phyloP scores from a whole-genome alignment of 164 flowering plant genomes.

The Chimonanthus praecox region DNA sequence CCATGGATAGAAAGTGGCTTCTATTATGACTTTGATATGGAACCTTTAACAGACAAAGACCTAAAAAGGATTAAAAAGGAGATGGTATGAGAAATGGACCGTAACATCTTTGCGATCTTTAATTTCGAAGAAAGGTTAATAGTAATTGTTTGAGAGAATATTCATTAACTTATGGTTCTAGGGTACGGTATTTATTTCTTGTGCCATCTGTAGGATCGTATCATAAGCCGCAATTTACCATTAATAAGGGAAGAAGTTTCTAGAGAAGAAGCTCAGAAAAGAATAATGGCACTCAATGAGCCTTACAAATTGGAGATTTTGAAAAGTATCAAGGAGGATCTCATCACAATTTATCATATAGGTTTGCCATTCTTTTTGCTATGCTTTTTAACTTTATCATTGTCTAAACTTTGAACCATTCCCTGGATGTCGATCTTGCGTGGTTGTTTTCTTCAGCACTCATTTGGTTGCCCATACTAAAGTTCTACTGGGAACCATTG shows the following conservation, averaged over 20 bases:
- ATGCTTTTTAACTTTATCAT: no score
- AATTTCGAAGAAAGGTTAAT: not conserved
- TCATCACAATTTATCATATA: constrained; percentile 89
- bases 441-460: no score
- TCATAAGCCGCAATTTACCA: constrained; percentile 76
- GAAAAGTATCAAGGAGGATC: constrained; percentile 75
- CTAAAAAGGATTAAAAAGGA: constrained; percentile 92
- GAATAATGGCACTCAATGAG: constrained; percentile 73
- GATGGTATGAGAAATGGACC: constrained; percentile 53
- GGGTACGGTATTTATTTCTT: constrained; percentile 51
- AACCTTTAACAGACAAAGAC: constrained; percentile 83
- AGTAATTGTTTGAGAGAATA: constrained; percentile 21
- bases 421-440: no score
- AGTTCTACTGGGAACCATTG: no score
- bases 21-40: constrained; percentile 95
- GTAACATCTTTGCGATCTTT: not conserved
- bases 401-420: no score
- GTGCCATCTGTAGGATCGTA: constrained; percentile 88
- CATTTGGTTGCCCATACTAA: no score
- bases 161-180: constrained; percentile 43
- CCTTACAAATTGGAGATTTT: constrained; percentile 94
- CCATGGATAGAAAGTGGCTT: constrained; percentile 98
- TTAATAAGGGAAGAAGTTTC: constrained; percentile 81
- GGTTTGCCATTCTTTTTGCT: constrained; percentile 31
- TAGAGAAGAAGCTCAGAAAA: constrained; percentile 76